phyloP scores from a whole-genome alignment of 2,329 filamentous ascomycete species.

The Colletotrichum sp. region DNA sequence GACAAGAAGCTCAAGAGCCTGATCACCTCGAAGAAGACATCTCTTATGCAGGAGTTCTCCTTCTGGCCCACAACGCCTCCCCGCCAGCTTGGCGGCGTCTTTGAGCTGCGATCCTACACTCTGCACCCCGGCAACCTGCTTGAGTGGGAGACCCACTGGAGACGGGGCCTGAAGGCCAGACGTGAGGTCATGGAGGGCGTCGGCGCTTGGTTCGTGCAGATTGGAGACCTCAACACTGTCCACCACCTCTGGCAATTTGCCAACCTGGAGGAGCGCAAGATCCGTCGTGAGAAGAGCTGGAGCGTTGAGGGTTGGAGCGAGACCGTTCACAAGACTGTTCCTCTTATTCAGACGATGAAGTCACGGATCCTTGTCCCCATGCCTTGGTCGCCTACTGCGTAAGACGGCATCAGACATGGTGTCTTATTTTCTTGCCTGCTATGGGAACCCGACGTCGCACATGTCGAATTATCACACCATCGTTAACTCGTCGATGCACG shows the following conservation, averaged over 20 bases:
- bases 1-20: constrained; percentile 85
- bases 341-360: constrained; percentile 96
- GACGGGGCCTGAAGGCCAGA: constrained; percentile 86
- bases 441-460: neutral
- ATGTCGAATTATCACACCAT: neutral
- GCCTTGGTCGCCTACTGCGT: constrained; percentile 94
- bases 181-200: constrained; percentile 98
- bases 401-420: constrained; percentile 26
- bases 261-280: constrained; percentile 90
- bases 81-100: constrained; percentile 87
- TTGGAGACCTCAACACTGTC: constrained; percentile 96
- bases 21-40: constrained; percentile 83
- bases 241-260: constrained; percentile 99
- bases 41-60: constrained; percentile 98
- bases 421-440: neutral
- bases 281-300: constrained; percentile 94
- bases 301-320: constrained; percentile 93
- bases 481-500: neutral
- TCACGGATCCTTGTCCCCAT: constrained; percentile 91
- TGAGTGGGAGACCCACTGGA: constrained; percentile 99
- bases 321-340: constrained; percentile 98
- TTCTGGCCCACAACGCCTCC: constrained; percentile 98
- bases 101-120: constrained; percentile 96
- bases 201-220: constrained; percentile 98
- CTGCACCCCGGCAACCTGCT: constrained; percentile 94